Base-by-base conservation (phyloP, 129 eudicot genomes). In the Pittosporum tobira region DNA sequence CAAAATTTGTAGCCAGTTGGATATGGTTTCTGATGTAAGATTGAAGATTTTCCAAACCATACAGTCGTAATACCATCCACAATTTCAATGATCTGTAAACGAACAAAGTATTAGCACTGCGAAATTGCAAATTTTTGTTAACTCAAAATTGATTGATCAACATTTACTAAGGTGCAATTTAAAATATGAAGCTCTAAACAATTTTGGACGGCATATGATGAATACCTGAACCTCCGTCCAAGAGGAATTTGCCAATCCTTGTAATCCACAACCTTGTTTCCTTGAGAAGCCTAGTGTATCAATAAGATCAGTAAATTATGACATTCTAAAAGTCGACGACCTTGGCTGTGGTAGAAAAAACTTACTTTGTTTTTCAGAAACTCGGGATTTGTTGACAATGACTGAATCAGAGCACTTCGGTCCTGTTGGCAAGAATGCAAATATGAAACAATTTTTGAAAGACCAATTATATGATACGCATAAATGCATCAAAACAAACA, bases 241-340 rank as follows among this genome's bases (percentile, higher is more conserved):
- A 91, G 88, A 61, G 99, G 99, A 70, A 91, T 84, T 75, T 91
- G 96, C 99, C 99, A 91, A 70, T 91, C 99, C 75, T 91, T 91
- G 79, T 91, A 91, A 73, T 91, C 99, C 48, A 91, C 94, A 67
- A 83, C 99, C 67, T 62, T 52, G 58, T 79, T 73, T 40, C 57
- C 82, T 71, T 91, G 80, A 51, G 99, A 91, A 44, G 84, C 96
- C 99, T 91, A 81, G 14, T 55, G 50, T 67, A 61, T 13, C 22
- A 62, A n/a, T 28, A 14, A 28, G 18, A 61, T 18, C 4, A 60
- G 65, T 3, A 46, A 18, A 28, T 4, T 31, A 21, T 55, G 12
- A 55, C 18, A 38, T 55, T 55, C 19, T 6, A 19, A 7, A 25
- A 59, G 56, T 22, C 68, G 50, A 16, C 36, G 50, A 49, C 11